A percentile compares a stretch with the other conserved stretches of the same genome.
These are phyloP conservation scores for Mycena olivaceomarginata DNA, from an alignment of 768 basidiomycete genomes.

Conservation along the genomic window DNA sequence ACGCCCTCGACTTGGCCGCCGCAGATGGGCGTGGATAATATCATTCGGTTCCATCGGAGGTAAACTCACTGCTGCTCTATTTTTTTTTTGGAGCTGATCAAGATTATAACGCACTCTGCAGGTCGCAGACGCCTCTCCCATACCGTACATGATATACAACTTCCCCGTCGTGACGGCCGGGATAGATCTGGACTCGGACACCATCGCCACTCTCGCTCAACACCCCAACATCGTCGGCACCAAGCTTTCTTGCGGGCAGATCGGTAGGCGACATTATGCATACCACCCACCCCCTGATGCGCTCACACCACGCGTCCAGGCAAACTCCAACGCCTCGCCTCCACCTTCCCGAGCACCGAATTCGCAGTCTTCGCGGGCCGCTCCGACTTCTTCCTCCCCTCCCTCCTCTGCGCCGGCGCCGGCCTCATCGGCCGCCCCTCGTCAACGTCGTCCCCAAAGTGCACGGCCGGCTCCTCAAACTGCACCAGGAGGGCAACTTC, in stretches of 20 bases:
- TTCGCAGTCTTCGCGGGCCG: conserved; percentile 88
- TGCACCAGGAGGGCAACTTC: conserved; percentile 72
- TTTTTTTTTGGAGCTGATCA: background rate
- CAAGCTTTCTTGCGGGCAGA: conserved; percentile 90
- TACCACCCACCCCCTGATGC: background rate
- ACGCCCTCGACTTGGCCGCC: conserved; percentile 85
- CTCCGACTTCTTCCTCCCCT: conserved; percentile 80
- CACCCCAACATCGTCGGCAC: conserved; percentile 93
- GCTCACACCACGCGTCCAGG: conserved; percentile 14
- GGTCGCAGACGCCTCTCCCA: conserved; percentile 37
- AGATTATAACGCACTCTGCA: conserved; percentile 34
- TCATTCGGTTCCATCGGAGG: conserved; percentile 82
- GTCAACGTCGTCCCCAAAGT: conserved; percentile 78
- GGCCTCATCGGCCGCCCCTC: conserved; percentile 80
- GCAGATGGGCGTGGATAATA: conserved; percentile 77
- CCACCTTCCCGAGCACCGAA: conserved; percentile 69
- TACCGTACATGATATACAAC: conserved; percentile 82
- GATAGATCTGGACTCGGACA: conserved; percentile 90
- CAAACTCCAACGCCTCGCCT: conserved; percentile 86
- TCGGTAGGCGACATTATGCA: conserved; percentile 63
- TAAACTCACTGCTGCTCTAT: too few relatives aligned
- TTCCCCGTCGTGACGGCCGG: conserved; percentile 90
- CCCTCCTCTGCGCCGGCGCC: conserved; percentile 76
- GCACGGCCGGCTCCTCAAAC: conserved; percentile 68
- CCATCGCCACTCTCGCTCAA: conserved; percentile 77